Conservation (phyloP, 805 yeast species). For the Yamadazyma tumulicola region DNA sequence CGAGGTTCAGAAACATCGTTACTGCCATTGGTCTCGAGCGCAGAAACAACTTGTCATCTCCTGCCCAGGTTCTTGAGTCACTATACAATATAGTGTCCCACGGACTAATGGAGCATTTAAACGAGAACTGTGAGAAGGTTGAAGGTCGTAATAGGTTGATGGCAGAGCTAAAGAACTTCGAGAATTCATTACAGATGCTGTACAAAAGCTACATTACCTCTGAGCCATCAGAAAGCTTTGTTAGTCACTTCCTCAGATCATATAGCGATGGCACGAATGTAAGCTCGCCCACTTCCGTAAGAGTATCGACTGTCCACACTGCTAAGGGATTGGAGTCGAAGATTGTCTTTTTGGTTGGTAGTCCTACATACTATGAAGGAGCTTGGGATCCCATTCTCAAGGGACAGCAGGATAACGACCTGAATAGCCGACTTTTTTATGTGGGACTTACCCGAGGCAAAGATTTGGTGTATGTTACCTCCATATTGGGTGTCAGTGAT, state of each 20-base stretch:
- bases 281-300: slow-evolving; percentile 32
- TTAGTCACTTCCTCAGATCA: slow-evolving; percentile 38
- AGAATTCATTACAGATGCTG: slow-evolving; percentile 17
- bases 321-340: slow-evolving; percentile 77
- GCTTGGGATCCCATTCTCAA: slow-evolving; percentile 15
- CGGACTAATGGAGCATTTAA: slow-evolving; percentile 28
- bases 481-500: slow-evolving; percentile 7
- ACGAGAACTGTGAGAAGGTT: slow-evolving; percentile 10
- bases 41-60: slow-evolving; percentile 11
- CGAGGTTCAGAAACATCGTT: slow-evolving; percentile 9
- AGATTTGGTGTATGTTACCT: slow-evolving; percentile 37
- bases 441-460: slow-evolving; percentile 69
- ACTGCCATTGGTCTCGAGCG: slow-evolving; percentile 13
- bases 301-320: slow-evolving; percentile 66
- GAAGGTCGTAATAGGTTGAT: slow-evolving; percentile 3
- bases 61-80: slow-evolving; percentile 36
- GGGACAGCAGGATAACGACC: slow-evolving; percentile 1
- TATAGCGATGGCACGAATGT: slow-evolving; percentile 36
- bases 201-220: slow-evolving; percentile 11
- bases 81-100: slow-evolving; percentile 27
- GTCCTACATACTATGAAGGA: slow-evolving; percentile 12
- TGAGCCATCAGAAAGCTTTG: slow-evolving; percentile 19
- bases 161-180: slow-evolving; percentile 13
- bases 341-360: slow-evolving; percentile 47
- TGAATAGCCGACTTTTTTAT: slow-evolving; percentile 46